Evolutionary conservation across 2,329 filamentous ascomycete genomes (phyloP).

Genomic region (Ophiosphaerella herpotricha): DNA sequence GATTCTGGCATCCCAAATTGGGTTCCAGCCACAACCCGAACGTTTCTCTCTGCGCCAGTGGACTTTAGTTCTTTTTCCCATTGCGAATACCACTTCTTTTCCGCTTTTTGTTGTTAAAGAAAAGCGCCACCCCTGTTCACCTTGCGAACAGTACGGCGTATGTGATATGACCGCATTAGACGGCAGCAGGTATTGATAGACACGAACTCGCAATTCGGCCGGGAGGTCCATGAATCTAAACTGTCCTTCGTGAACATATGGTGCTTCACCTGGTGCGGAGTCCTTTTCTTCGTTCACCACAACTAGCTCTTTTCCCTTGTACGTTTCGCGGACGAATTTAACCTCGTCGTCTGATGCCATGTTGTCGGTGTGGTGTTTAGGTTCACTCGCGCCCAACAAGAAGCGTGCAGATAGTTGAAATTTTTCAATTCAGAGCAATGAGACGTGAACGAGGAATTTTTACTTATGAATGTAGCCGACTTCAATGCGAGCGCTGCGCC

Average conservation of each 20-base stretch:
- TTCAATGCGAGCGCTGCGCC: no score
- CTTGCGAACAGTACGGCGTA: not conserved
- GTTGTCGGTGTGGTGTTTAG: not conserved
- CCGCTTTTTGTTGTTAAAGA: not conserved
- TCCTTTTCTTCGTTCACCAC: not conserved
- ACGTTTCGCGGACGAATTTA: constrained; percentile 2
- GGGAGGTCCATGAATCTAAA: constrained; percentile 22
- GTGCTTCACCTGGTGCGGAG: not conserved
- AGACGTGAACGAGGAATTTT: no score
- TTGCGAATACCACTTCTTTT: not conserved
- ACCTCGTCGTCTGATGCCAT: not conserved
- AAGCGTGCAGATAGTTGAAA: no score
- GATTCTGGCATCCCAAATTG: not conserved
- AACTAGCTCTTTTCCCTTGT: not conserved
- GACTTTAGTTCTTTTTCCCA: not conserved
- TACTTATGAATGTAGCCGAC: no score
- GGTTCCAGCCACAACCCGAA: no score
- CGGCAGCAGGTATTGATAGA: constrained; percentile 18
- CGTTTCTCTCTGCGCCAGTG: no score
- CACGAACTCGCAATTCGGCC: constrained; percentile 18
- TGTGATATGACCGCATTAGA: constrained; percentile 6
- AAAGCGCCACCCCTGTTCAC: not conserved
- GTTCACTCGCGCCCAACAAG: no score
- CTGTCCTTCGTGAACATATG: not conserved
- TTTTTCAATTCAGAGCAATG: no score